These are phyloP conservation scores for Phytophthora fragariae DNA, from an alignment of 352 stramenopile genomes.

Conservation along the genomic window DNA sequence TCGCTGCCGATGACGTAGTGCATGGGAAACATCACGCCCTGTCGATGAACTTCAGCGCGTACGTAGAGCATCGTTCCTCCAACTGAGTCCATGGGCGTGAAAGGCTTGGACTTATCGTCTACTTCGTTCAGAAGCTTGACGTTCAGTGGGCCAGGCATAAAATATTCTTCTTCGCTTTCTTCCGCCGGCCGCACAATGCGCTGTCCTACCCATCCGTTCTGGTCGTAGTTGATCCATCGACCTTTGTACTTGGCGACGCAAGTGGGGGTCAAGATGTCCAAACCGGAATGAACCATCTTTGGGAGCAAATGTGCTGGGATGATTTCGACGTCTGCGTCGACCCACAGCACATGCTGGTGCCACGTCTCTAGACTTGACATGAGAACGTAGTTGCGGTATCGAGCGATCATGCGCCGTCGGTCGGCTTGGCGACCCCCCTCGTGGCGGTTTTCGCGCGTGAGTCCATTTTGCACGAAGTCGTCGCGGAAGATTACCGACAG, in stretches of 20 bases:
- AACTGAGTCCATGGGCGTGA: constrained; percentile 51
- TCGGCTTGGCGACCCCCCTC: constrained; percentile 26
- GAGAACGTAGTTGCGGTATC: constrained; percentile 59
- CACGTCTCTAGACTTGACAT: constrained; percentile 40
- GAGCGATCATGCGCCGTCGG: constrained; percentile 47
- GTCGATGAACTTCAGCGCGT: constrained; percentile 50
- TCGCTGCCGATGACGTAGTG: constrained; percentile 51
- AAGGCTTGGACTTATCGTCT: constrained; percentile 17
- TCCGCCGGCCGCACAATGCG: constrained; percentile 15
- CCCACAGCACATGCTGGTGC: constrained; percentile 53
- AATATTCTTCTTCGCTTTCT: background rate
- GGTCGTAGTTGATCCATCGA: constrained; percentile 24
- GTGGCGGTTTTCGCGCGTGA: constrained; percentile 46
- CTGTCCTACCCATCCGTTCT: constrained; percentile 30
- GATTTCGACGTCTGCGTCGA: constrained; percentile 47
- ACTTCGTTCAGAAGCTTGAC: constrained; percentile 18
- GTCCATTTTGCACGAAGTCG: constrained; percentile 31
- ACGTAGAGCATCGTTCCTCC: constrained; percentile 63
- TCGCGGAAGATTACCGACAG: constrained; percentile 47
- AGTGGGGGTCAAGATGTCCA: constrained; percentile 29
- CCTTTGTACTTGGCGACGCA: constrained; percentile 9
- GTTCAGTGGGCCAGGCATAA: constrained; percentile 27
- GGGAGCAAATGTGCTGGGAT: constrained; percentile 34
- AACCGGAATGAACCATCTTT: constrained; percentile 43
- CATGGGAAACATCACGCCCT: constrained; percentile 51